Base-by-base conservation (phyloP, 1,139 yeast species). In the Torulaspora pretoriensis region DNA sequence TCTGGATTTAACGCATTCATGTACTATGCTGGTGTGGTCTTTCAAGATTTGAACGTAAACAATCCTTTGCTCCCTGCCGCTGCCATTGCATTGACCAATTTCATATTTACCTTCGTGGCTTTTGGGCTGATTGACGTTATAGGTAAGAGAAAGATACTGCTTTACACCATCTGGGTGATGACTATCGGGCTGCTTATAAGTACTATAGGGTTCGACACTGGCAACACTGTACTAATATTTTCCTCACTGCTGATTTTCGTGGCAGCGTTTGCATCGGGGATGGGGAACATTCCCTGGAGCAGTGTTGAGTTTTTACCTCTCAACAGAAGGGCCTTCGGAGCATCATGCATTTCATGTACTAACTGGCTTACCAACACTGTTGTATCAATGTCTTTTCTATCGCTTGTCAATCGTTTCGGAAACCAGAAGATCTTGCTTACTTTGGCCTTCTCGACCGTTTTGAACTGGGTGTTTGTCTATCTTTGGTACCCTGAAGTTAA, bases 1-100 rank as follows among this genome's bases (percentile, higher is more conserved):
- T 77, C 84, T n/a, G 88, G 90, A 8, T 81, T 82, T 65, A 82
- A 83, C 64, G 81, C 88, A 4, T 78, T 82, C 59, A 81, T 83
- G 86, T 83, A 82, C 62, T 83, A 81, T 57, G 78, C 86, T 42
- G 78, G 87, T 8, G 75, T 85, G 2, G 76, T 83, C 34, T 82
- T 83, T 60, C 73, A 75, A 49, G 70, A 76, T 9, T 70, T 79
- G 35, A 85, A 86, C 1, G 75, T 80, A 56, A 51, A 74, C 26
- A 75, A 81, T 58, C 78, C 89, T 3, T 71, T 84, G 28, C 72
- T 80, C 2, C 84, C 82, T 3, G 80, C 87, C 14, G 75, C 82
- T 49, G 70, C 78, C 32, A 73, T 83, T 28, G 83, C 89, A 17
- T 77, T 80, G 16, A 77, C 87, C 8, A 83, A 83, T 63, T 81